Evolutionary conservation across 2,329 filamentous ascomycete species (phyloP).

Genomic region (Chrysosporium keratinophilum): DNA sequence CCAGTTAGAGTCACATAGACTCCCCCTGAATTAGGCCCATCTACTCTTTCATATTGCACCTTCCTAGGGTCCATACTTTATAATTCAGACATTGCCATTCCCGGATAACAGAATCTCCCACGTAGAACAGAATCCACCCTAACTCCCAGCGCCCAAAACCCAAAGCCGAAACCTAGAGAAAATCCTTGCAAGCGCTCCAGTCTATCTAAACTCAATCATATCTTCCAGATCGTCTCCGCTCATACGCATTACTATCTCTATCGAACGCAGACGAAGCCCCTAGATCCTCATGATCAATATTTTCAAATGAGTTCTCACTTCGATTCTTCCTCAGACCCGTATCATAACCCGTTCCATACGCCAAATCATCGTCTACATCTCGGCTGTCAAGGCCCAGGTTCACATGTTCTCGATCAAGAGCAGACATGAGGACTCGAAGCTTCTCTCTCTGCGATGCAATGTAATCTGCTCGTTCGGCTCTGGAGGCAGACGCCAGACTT

Average conservation of each 20-base stretch:
- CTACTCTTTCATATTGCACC: too few relatives aligned
- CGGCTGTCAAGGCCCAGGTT: constrained; percentile 38
- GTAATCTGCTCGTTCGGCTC: constrained; percentile 60
- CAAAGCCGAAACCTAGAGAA: neutral
- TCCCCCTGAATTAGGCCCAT: too few relatives aligned
- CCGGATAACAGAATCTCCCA: neutral
- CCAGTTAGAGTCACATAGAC: too few relatives aligned
- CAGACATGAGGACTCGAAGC: constrained; percentile 61
- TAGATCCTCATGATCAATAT: constrained; percentile 63
- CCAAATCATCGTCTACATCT: constrained; percentile 28
- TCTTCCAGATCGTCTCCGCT: constrained; percentile 7
- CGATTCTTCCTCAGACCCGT: constrained; percentile 59
- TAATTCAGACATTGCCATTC: too few relatives aligned
- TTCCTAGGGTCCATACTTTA: too few relatives aligned
- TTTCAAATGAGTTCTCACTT: constrained; percentile 82
- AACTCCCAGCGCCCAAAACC: neutral
- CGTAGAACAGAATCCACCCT: neutral
- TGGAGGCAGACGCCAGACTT: constrained; percentile 49
- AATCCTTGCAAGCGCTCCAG: neutral
- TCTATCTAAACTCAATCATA: neutral
- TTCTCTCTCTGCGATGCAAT: constrained; percentile 70
- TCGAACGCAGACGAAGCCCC: constrained; percentile 14
- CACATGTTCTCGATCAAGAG: constrained; percentile 68
- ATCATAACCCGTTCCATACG: constrained; percentile 29
- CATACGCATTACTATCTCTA: constrained; percentile 5